phyloP scores from a whole-genome alignment of 2,329 filamentous ascomycete genomes.

The Plenodomus lindquistii region DNA sequence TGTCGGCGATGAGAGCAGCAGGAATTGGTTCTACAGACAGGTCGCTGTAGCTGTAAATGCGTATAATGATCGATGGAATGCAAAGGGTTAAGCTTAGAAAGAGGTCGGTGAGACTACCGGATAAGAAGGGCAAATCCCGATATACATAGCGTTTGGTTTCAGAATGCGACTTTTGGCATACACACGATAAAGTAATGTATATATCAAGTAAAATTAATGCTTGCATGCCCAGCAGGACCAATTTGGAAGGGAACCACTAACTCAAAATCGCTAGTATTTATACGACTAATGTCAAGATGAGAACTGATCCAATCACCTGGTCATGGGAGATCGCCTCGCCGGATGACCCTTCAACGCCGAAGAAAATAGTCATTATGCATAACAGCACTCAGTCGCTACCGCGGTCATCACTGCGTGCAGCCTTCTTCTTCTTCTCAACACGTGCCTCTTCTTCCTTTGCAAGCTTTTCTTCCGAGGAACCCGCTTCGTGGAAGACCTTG shows the following conservation, averaged over 20 bases:
- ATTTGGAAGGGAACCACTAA: constrained; percentile 16
- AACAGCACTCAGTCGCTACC: constrained; percentile 6
- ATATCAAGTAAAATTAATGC: background rate
- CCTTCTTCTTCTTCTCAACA: constrained; percentile 26
- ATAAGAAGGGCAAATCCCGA: too few species aligned
- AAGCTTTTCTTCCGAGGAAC: constrained; percentile 30
- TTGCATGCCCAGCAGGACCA: background rate
- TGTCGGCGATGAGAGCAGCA: constrained; percentile 79
- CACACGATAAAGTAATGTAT: background rate
- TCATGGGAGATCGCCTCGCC: background rate
- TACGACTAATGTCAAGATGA: background rate
- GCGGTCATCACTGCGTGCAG: constrained; percentile 22
- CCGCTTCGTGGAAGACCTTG: constrained; percentile 51
- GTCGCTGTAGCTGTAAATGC: constrained; percentile 69
- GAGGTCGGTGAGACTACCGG: background rate
- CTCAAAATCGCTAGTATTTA: background rate
- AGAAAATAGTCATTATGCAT: too few species aligned
- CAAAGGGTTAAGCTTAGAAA: constrained; percentile 51
- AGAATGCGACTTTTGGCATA: background rate
- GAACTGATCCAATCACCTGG: background rate
- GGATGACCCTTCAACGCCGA: too few species aligned
- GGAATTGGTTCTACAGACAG: constrained; percentile 69
- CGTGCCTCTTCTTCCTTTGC: constrained; percentile 36
- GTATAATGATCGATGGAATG: constrained; percentile 69
- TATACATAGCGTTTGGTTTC: background rate